These are phyloP conservation scores for Fraxinus velutina DNA, from an alignment of 305 asterid genomes.

Conservation along the genomic window DNA sequence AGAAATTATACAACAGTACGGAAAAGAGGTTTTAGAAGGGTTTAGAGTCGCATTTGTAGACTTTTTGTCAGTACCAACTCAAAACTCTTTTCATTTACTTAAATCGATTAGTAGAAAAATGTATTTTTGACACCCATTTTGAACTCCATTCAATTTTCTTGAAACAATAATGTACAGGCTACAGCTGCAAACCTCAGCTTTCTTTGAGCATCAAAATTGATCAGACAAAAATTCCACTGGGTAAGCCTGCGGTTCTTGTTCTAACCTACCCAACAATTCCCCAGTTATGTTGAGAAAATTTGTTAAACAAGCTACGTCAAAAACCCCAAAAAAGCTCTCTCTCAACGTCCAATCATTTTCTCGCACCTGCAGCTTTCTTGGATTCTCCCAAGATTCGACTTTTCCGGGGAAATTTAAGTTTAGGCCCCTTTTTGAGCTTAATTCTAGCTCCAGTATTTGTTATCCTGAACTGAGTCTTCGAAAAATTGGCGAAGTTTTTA, in stretches of 20 bases:
- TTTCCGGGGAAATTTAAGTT: conserved; percentile 27
- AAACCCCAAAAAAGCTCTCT: conserved; percentile 25
- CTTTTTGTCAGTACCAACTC: background rate
- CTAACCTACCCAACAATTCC: conserved; percentile 31
- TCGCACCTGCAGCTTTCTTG: conserved; percentile 42
- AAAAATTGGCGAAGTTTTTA: conserved; percentile 21
- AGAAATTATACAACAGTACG: background rate
- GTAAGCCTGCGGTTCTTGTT: conserved; percentile 24
- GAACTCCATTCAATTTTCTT: background rate
- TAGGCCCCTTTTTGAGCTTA: conserved; percentile 33
- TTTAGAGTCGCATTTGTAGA: conserved; percentile 28
- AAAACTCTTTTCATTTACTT: background rate
- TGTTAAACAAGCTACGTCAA: conserved; percentile 43
- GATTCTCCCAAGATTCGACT: conserved; percentile 35
- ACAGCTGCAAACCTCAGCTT: conserved; percentile 43
- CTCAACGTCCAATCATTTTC: conserved; percentile 26
- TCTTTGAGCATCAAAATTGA: conserved; percentile 29
- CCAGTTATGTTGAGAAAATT: conserved; percentile 71
- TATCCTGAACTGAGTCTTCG: conserved; percentile 32
- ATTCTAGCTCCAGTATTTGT: conserved; percentile 28
- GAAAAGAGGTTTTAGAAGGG: conserved; percentile 43
- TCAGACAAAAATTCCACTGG: conserved; percentile 25
- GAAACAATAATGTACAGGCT: conserved; percentile 38
- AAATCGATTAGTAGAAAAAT: background rate
- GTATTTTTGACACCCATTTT: too few species aligned